phyloP scores from a whole-genome alignment of 2,329 filamentous ascomycete species.

The Hirsutella rhossiliensis region DNA sequence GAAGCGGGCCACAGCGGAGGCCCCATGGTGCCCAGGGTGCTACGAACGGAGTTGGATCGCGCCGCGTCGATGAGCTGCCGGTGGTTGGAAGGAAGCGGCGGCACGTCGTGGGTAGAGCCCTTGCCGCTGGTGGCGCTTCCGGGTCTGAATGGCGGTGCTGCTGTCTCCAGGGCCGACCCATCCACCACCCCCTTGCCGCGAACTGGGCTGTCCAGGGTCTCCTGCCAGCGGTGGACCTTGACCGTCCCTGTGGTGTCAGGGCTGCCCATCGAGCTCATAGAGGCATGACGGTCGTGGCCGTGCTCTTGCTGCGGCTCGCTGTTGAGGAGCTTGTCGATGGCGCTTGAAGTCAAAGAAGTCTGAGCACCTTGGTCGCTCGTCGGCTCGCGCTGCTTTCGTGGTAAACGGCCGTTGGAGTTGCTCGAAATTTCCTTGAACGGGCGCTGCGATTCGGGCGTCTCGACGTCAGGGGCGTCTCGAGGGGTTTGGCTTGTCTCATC shows the following conservation, averaged over 20 bases:
- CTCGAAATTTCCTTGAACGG: constrained; percentile 52
- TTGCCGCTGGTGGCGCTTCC: constrained; percentile 60
- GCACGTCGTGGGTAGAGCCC: constrained; percentile 31
- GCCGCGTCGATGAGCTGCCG: constrained; percentile 76
- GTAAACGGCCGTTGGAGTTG: constrained; percentile 33
- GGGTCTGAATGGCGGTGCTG: constrained; percentile 39
- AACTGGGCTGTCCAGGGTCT: constrained; percentile 33
- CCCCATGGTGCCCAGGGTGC: constrained; percentile 52
- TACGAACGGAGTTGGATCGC: constrained; percentile 41
- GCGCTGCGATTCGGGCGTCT: constrained; percentile 41
- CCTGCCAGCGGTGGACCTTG: constrained; percentile 33
- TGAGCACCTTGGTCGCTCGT: constrained; percentile 66
- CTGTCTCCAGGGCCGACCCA: constrained; percentile 23
- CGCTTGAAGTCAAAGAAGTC: constrained; percentile 69
- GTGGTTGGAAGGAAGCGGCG: constrained; percentile 73
- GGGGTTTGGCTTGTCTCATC: constrained; percentile 49
- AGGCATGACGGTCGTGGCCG: constrained; percentile 24
- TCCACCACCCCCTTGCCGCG: constrained; percentile 26
- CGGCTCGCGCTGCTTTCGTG: constrained; percentile 25
- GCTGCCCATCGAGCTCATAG: constrained; percentile 20
- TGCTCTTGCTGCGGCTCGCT: constrained; percentile 16
- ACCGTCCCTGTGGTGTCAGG: constrained; percentile 28
- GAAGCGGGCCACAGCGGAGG: constrained; percentile 78
- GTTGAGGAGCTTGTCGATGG: constrained; percentile 65
- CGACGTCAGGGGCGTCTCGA: constrained; percentile 23